Evolutionary conservation across 345 rosid genomes (phyloP).

Genomic region (Arabis hirsuta): DNA sequence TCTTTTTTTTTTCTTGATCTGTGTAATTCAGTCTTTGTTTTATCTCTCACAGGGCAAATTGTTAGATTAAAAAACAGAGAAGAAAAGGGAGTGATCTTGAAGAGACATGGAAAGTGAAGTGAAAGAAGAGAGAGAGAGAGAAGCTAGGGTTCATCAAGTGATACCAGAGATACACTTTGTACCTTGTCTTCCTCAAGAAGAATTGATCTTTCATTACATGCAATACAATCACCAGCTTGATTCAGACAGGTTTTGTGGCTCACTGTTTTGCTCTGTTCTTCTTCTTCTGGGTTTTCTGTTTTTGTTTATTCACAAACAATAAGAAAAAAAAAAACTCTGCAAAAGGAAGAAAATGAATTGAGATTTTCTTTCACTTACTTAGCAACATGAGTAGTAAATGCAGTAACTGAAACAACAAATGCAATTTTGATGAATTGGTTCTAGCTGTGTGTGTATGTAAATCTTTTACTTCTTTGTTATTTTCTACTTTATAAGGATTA

Average conservation of each 20-base stretch:
- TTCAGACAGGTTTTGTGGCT: slow-evolving; percentile 28
- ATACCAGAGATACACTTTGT: slow-evolving; percentile 1
- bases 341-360: not conserved
- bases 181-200: slow-evolving; percentile 7
- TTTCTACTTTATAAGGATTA: slow-evolving; percentile 6
- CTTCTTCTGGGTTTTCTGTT: not conserved
- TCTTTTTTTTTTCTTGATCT: slow-evolving; percentile 15
- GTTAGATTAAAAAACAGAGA: slow-evolving; percentile 18
- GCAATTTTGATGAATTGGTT: slow-evolving; percentile 13
- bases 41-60: slow-evolving; percentile 13
- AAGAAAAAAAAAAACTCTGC: not conserved
- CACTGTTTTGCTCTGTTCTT: slow-evolving; percentile 2
- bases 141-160: slow-evolving; percentile 21
- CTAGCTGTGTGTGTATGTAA: not conserved
- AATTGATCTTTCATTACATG: slow-evolving; percentile 8
- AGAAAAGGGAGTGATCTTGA: slow-evolving; percentile 9
- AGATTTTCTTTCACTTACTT: not conserved
- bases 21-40: slow-evolving; percentile 6
- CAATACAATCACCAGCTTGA: slow-evolving; percentile 16
- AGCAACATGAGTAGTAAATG: not conserved
- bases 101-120: slow-evolving; percentile 24
- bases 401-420: slow-evolving; percentile 1
- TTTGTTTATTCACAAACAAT: not conserved
- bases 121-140: slow-evolving; percentile 15
- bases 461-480: not conserved